Evolutionary conservation across 148 eudicot species (phyloP).

Genomic region (Fallopia convolvulus): DNA sequence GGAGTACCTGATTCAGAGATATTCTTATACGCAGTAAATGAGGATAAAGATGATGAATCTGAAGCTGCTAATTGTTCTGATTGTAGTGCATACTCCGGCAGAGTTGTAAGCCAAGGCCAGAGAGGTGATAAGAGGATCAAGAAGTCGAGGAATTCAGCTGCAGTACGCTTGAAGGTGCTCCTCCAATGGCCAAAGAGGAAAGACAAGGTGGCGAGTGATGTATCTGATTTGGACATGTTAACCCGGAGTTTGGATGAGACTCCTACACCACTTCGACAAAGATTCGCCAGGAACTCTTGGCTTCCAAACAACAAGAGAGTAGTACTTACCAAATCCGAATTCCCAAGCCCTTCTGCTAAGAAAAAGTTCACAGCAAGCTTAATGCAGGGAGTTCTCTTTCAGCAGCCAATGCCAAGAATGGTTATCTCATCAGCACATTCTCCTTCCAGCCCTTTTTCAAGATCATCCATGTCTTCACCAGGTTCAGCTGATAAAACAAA

Average conservation of each 20-base stretch:
- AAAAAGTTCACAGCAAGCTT: slow-evolving; percentile 1
- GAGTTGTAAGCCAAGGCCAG: not conserved
- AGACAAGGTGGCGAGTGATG: not conserved
- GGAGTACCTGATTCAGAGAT: slow-evolving; percentile 58
- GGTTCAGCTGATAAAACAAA: slow-evolving; percentile 45
- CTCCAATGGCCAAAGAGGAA: slow-evolving; percentile 1
- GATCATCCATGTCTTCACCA: slow-evolving; percentile 28
- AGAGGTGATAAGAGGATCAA: slow-evolving; percentile 44
- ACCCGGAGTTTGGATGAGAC: not conserved
- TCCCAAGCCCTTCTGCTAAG: slow-evolving; percentile 19
- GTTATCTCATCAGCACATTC: not conserved
- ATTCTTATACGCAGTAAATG: slow-evolving; percentile 32
- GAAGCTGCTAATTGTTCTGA: not conserved
- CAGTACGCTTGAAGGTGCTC: not conserved
- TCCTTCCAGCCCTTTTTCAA: not conserved
- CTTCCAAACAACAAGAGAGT: not conserved
- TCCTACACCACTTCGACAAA: not conserved
- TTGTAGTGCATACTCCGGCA: not conserved
- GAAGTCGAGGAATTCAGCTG: slow-evolving; percentile 33
- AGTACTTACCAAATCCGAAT: not conserved
- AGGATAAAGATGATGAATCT: slow-evolving; percentile 16
- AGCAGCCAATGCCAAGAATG: not conserved
- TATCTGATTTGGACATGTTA: not conserved
- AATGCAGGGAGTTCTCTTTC: not conserved
- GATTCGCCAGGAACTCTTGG: not conserved